phyloP scores from a whole-genome alignment of 805 yeast species.

The Yarrowia sp. region DNA sequence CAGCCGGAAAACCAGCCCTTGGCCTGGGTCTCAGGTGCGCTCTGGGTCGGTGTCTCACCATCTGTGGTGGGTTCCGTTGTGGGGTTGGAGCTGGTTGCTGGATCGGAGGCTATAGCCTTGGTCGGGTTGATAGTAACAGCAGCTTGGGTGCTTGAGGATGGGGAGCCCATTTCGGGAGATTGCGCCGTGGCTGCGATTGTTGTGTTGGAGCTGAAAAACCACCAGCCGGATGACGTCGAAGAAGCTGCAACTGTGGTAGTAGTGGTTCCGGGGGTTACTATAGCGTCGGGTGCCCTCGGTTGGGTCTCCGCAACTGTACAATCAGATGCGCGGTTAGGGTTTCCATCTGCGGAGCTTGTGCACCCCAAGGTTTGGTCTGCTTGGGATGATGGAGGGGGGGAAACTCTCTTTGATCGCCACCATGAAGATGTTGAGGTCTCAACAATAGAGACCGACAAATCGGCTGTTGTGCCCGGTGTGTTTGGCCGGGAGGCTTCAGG shows the following conservation, averaged over 20 bases:
- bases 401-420: conserved; percentile 21
- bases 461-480: neutral
- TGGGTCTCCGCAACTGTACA: conserved; percentile 19
- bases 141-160: neutral
- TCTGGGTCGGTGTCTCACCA: neutral
- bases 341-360: neutral
- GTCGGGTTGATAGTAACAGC: neutral
- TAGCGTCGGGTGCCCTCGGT: neutral
- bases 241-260: neutral
- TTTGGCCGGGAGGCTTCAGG: neutral
- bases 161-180: neutral
- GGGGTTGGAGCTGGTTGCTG: neutral
- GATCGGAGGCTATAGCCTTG: neutral
- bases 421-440: conserved; percentile 18
- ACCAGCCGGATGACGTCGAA: conserved; percentile 1
- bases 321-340: conserved; percentile 25
- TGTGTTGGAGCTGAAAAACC: conserved; percentile 14
- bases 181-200: neutral
- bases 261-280: neutral
- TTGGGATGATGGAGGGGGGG: conserved; percentile 12
- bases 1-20: conserved; percentile 17
- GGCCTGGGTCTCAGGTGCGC: neutral
- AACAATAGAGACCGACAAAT: neutral
- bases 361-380: neutral
- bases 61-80: neutral